Base-by-base conservation (phyloP, 441 rosid species). In the Aleurites moluccanus region DNA sequence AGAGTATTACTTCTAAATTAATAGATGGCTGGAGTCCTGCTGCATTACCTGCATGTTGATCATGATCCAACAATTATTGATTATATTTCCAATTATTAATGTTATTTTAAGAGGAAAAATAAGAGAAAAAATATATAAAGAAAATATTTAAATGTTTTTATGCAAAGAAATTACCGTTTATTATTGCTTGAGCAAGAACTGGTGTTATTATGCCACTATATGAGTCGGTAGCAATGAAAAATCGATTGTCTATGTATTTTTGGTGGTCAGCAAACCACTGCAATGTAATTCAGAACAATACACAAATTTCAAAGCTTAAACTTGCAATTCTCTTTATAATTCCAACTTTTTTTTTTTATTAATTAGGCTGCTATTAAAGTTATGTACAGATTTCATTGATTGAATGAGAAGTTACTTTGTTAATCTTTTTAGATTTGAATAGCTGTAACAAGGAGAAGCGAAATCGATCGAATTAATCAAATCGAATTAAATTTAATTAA, bases 181-280 rank as follows among this genome's bases (percentile, higher is more conserved):
- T 14, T 38, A 83, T 77, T 38, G 53, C 70, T 10, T 67, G 68
- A 5, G 84, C 82, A 20, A 83, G 25, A 13, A 81, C 64, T 56
- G 86, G 86, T 18, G 75, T 35, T 44, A 76, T 62, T 42, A 81
- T 13, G 14, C 84, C 84, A 27, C 80, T 33, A 52, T 76, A 83
- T 21, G 86, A 81, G 63, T 83, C 84, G 33, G 73, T 79, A 7
- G 77, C 81, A 5, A 81, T 28, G 44, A 70, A 79, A 66, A 81
- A 75, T 0, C 50, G 77, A 70, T 73, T 77, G 64, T 67, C 42
- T 42, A 67, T 11, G 30, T 55, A 83, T 66, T 74, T 10, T 11
- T 77, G 79, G 57, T 83, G 80, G 1, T 74, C 81, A 0, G 13
- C 18, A 55, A 83, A 45, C 86, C 86, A 83, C 86, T 83, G 79